These are phyloP conservation scores for Globisporangium viniferum DNA, from an alignment of 352 stramenopile genomes.

Conservation along the genomic window DNA sequence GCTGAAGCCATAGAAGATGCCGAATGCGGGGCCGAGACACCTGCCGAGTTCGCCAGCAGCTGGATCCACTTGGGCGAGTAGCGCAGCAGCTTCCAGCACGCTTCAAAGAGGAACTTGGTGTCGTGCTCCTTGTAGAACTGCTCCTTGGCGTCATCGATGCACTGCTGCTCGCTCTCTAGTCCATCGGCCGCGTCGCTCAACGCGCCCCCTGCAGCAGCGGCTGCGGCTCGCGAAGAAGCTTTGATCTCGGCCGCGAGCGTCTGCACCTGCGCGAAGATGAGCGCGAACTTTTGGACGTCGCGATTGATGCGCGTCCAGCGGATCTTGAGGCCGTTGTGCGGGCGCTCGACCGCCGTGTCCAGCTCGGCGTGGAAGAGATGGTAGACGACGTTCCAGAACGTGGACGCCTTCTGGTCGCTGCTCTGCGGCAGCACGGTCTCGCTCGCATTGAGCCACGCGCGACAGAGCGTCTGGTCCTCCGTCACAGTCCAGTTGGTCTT, in stretches of 20 bases:
- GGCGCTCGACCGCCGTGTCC: constrained; percentile 52
- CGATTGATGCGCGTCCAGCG: constrained; percentile 79
- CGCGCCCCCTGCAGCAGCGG: background rate
- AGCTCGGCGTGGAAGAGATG: constrained; percentile 69
- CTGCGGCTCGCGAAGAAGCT: background rate
- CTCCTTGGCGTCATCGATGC: constrained; percentile 52
- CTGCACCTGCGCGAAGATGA: constrained; percentile 43
- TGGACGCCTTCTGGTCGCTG: constrained; percentile 45
- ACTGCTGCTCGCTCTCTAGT: constrained; percentile 29
- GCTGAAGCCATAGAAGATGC: background rate
- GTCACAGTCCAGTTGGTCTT: constrained; percentile 72
- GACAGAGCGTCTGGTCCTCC: constrained; percentile 69
- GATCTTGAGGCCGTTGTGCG: constrained; percentile 75
- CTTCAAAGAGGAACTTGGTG: constrained; percentile 67
- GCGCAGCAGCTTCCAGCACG: constrained; percentile 66
- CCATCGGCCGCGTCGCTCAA: background rate
- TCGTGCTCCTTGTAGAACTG: constrained; percentile 45
- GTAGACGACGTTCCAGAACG: constrained; percentile 65
- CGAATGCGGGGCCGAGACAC: constrained; percentile 17
- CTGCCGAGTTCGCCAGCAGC: constrained; percentile 45
- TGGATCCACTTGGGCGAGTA: constrained; percentile 64
- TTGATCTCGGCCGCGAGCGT: constrained; percentile 6
- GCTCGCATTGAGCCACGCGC: constrained; percentile 61
- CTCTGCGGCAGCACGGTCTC: constrained; percentile 36
- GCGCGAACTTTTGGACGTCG: constrained; percentile 71